Evolutionary conservation across 805 yeast genomes (phyloP), one percentile per base, ranked within the genome.

Genomic region (Pichia kluyveri): DNA sequence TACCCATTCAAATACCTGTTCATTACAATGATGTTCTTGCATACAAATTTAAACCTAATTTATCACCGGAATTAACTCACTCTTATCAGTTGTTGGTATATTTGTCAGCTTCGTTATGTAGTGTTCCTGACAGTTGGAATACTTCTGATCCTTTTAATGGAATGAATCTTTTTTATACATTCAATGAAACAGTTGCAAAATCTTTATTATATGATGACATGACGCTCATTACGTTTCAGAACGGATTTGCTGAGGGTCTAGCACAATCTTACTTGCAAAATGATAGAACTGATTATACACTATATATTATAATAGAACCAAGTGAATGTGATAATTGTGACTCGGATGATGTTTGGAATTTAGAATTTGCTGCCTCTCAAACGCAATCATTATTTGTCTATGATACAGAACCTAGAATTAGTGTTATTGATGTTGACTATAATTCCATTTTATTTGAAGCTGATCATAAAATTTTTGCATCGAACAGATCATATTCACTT

Each of bases 351-450:
- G 48, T 50, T 7, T 83, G 90, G 90, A 53, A 69, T 8, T 85
- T 82, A 57, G 77, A 80, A 58, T 62, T 88, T 34, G 90, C 87
- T 4, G 75, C 79, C 2, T 80, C 87, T 3, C 81, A 75, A 56
- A 70, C 70, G 44, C 80, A 80, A 59, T 66, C 82, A 54, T 78
- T 79, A 1, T 83, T 76, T 56, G 86, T 82, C 58, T 83, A 86
- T 85, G 88, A 82, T 60, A 68, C 70, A 41, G 66, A 76, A 17
- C 60, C 77, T 11, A 75, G 79, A 75, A 73, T 79, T 0, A 56
- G 63, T 36, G 66, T 83, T 17, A 75, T 85, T 2, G 96, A 87
- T 60, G 67, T 89, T 0, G 96, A 86, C 63, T 75, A 77, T 56
- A 68, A 71, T 17, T 75, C 86, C 36, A 89, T 85, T 0, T 66